Evolutionary conservation across 163 green algal species (phyloP).

Genomic region (Chlorella variabilis): DNA sequence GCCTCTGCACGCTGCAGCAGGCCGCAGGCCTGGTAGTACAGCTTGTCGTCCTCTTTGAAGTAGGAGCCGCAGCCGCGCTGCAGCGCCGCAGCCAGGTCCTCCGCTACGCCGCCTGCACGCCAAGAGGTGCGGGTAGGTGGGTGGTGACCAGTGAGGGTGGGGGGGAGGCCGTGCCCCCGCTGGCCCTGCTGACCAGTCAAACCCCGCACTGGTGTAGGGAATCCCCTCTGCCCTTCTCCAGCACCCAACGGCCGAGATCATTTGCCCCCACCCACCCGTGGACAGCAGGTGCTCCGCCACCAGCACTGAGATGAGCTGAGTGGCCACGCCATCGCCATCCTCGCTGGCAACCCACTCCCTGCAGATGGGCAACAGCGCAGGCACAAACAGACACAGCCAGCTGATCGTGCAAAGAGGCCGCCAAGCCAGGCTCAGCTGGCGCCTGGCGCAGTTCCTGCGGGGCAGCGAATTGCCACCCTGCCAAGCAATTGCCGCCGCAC

Average conservation of each 20-base stretch:
- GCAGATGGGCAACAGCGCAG: not conserved
- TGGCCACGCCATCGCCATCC: slow-evolving; percentile 64
- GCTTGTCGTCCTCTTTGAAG: slow-evolving; percentile 85
- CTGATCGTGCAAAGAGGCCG: no score
- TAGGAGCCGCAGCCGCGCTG: slow-evolving; percentile 73
- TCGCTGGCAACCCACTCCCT: slow-evolving; percentile 67
- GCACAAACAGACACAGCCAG: not conserved
- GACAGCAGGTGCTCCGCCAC: slow-evolving; percentile 66
- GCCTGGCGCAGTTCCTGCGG: no score
- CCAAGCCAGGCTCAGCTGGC: no score
- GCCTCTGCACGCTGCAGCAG: slow-evolving; percentile 53
- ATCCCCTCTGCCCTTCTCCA: slow-evolving; percentile 21
- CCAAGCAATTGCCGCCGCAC: no score
- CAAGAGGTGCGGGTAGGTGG: no score
- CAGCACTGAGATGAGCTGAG: slow-evolving; percentile 74
- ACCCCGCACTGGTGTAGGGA: no score
- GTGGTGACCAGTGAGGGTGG: no score
- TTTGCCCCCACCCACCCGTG: not conserved
- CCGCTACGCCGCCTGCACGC: slow-evolving; percentile 54
- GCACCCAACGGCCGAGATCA: no score
- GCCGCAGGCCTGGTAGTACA: slow-evolving; percentile 78
- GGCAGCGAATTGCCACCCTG: no score
- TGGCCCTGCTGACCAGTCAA: not conserved
- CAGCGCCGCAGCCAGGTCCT: slow-evolving; percentile 69
- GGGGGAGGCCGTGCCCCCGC: not conserved